A percentile compares a stretch with the other conserved stretches of the same genome.
Conservation (phyloP, 202 grass and related monocot species). For the Schoenoplectus tabernaemontani region DNA sequence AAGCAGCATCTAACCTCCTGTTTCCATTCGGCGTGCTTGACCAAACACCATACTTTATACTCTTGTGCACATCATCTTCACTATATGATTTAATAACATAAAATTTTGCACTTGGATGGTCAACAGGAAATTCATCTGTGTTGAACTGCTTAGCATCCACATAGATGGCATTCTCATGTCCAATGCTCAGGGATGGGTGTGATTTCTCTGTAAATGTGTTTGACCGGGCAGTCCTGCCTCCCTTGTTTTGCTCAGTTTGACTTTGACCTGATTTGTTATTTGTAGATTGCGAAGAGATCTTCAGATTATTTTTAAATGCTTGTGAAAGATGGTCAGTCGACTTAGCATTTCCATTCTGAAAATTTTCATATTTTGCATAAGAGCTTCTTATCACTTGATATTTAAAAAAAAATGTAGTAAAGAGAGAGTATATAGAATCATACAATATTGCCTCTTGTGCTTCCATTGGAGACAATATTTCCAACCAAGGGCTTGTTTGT, state of each 20-base stretch:
- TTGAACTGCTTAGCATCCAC: constrained; percentile 47
- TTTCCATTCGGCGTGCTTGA: constrained; percentile 72
- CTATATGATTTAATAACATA: constrained; percentile 85
- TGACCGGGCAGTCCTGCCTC: constrained; percentile 27
- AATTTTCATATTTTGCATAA: constrained; percentile 14
- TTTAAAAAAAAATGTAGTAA: background rate
- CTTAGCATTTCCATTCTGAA: constrained; percentile 33
- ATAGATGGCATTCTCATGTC: constrained; percentile 24
- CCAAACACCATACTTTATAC: constrained; percentile 76
- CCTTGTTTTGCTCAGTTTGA: constrained; percentile 36
- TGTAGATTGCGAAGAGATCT: background rate
- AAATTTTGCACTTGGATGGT: constrained; percentile 67
- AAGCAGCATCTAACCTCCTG: constrained; percentile 52
- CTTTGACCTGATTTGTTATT: background rate
- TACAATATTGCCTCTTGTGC: constrained; percentile 9
- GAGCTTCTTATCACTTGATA: background rate
- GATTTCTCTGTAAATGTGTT: constrained; percentile 14
- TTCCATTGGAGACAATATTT: background rate
- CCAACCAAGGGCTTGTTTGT: constrained; percentile 30
- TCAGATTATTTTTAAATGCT: constrained; percentile 5
- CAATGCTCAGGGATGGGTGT: constrained; percentile 9
- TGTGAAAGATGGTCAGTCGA: constrained; percentile 3
- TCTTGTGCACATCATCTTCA: constrained; percentile 83
- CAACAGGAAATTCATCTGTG: constrained; percentile 43
- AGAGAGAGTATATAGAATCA: background rate